Evolutionary conservation across 768 basidiomycete species (phyloP), one percentile per base, ranked within the genome.

Genomic region (Lentinus brumalis): DNA sequence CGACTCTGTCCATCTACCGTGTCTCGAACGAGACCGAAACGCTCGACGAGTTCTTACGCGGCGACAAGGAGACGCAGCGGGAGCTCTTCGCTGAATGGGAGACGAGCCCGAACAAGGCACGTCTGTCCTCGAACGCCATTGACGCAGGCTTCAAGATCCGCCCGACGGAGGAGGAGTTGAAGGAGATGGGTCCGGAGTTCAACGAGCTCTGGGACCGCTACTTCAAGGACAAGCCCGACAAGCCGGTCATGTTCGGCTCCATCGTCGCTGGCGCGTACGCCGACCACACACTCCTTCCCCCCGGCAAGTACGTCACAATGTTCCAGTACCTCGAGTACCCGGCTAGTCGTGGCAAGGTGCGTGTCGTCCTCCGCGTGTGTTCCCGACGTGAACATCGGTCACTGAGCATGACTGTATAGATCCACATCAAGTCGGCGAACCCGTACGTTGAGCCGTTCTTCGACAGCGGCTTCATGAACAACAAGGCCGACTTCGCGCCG

Each of bases 121-220:
- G 86, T 30, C 76, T 90, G 40, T 81, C 88, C 1, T 88, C 87
- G 26, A 90, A 89, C 70, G 81, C 79, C 40, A 88, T 90, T 70
- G 88, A 90, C 73, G 88, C 88, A 47, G 88, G 88, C 38, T 88
- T 88, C 80, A 88, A 87, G 86, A 87, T 89, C 66, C 86, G 87
- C 35, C 88, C 87, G 1, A 85, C 85, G 1, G 83, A 83, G 69
- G 83, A 79, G 65, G 88, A 89, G 69, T 75, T 88, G 61, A 88
- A 87, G 70, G 86, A 88, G 72, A 88, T 88, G 86, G 87, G 87
- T n/a, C 87, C 86, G 15, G 87, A 89, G 67, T 89, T 88, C 75
- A 86, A 86, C 66, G 76, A 78, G 63, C 81, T 88, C 50, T 88
- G 83, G 84, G 74, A 89, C 69, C 79, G 41, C 31, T 89, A 90